Conservation (phyloP, 1,139 yeast genomes). For the Suhomyces taliae region DNA sequence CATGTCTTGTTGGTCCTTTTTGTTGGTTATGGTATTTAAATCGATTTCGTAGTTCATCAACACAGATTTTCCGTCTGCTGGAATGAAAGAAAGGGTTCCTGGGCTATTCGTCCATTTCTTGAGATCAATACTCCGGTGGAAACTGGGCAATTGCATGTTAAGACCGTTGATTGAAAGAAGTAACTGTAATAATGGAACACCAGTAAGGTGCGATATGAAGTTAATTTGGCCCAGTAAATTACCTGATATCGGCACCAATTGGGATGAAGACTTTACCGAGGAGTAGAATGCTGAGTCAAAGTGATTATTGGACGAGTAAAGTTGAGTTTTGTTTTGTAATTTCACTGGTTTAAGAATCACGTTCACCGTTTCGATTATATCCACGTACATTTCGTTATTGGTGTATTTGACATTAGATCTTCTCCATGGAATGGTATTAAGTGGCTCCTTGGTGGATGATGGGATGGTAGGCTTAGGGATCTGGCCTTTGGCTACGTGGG, state of each 20-base stretch:
- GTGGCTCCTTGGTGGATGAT: slow-evolving; percentile 2
- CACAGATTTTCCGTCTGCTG: slow-evolving; percentile 81
- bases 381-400: slow-evolving; percentile 81
- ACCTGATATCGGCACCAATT: slow-evolving; percentile 50
- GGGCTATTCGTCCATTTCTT: slow-evolving; percentile 42
- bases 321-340: slow-evolving; percentile 3
- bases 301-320: slow-evolving; percentile 11
- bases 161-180: slow-evolving; percentile 46
- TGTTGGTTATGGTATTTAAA: slow-evolving; percentile 26
- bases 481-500: slow-evolving; percentile 6
- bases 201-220: slow-evolving; percentile 69
- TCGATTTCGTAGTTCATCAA: slow-evolving; percentile 68
- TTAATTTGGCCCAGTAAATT: slow-evolving; percentile 64
- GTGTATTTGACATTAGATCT: slow-evolving; percentile 61
- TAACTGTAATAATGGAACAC: slow-evolving; percentile 70
- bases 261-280: slow-evolving; percentile 16
- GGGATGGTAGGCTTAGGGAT: neutral
- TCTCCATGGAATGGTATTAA: slow-evolving; percentile 68
- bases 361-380: slow-evolving; percentile 61
- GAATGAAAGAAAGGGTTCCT: slow-evolving; percentile 63
- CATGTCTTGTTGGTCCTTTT: slow-evolving; percentile 22
- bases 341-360: slow-evolving; percentile 38
- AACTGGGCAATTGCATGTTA: slow-evolving; percentile 48
- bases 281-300: slow-evolving; percentile 23
- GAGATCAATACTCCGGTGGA: slow-evolving; percentile 59